These are phyloP conservation scores for Calonectria montana DNA, from an alignment of 2,329 filamentous ascomycete species.

Conservation along the genomic window DNA sequence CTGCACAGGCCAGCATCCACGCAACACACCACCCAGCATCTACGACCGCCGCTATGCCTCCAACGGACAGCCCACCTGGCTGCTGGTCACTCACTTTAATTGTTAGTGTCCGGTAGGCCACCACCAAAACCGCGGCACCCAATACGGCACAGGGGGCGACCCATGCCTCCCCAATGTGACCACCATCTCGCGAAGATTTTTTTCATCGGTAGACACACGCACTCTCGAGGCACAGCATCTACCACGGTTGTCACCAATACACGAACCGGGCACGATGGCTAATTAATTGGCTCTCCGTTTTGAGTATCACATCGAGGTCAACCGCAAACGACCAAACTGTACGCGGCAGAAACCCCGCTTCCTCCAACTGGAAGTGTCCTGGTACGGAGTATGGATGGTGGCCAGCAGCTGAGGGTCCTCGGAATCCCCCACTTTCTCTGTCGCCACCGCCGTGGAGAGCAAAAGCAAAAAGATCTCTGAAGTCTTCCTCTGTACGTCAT, in stretches of 20 bases:
- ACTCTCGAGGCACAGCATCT: conserved; percentile 14
- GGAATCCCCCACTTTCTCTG: neutral
- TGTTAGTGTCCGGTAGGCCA: conserved; percentile 1
- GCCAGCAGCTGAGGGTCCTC: neutral
- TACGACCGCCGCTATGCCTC: conserved; percentile 16
- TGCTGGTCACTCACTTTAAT: conserved; percentile 21
- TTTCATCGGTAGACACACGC: neutral
- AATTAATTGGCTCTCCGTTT: neutral
- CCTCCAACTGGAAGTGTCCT: neutral
- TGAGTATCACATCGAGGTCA: neutral
- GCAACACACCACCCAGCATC: conserved; percentile 14
- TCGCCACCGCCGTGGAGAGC: neutral
- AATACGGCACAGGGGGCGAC: conserved; percentile 7
- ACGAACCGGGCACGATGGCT: neutral
- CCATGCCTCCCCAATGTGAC: conserved; percentile 4
- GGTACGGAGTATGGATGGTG: neutral
- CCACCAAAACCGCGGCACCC: neutral
- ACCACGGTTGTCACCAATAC: neutral
- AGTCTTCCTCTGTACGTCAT: conserved; percentile 17
- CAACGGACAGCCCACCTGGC: conserved; percentile 24
- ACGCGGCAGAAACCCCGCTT: neutral
- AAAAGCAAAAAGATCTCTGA: conserved; percentile 7
- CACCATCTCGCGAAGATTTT: conserved; percentile 16
- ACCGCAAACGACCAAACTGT: neutral
- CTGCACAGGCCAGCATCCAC: conserved; percentile 20